Base-by-base conservation (phyloP, 495 filamentous ascomycete species). In the Schizothecium vesticola region DNA sequence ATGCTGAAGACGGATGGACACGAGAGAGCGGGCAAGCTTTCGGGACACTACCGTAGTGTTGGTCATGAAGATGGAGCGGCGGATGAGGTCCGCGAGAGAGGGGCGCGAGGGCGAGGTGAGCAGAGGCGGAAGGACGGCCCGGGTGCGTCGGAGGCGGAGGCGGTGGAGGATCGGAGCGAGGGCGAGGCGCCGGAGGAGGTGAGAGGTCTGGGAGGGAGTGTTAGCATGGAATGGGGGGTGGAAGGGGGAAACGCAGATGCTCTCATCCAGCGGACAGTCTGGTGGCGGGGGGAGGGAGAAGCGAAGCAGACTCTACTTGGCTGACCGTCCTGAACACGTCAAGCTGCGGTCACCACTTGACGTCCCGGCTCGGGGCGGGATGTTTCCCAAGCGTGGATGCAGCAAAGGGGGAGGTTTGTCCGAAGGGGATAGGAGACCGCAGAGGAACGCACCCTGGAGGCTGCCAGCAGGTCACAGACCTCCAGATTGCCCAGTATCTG, bases 61-160 rank as follows among this genome's bases (percentile, higher is more conserved):
- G 59, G 87, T 86, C n/a, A 89, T 67, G 76, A 87, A 86, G 74
- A 90, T 88, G 70, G 76, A 80, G n/a, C 84, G 79, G 2, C 75
- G 74, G 59, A 84, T 82, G 23, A 86, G 82, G 33, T 84, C 79
- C 9, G 80, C 64, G 2, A 87, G 81, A 19, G 85, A 80, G 7
- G 87, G 87, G 10, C 87, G 84, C 12, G 75, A 75, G 8, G 81
- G 80, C 10, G 83, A 83, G 43, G 76, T 71, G 24, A 89, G 78
- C 56, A 81, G 76, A 29, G 81, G 79, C 3, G 80, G 77, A 21
- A 90, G 83, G 1, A 75, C 69, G 22, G 75, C 29, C 59, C 85
- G 84, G 56, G 80, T 82, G 66, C 74, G 79, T 65, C 82, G 83
- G 25, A 89, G 83, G 63, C 87, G 87, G 67, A 78, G 77, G 58